Evolutionary conservation across 225 moss, liverwort and hornwort species (phyloP).

Genomic region (Asterella californica): DNA sequence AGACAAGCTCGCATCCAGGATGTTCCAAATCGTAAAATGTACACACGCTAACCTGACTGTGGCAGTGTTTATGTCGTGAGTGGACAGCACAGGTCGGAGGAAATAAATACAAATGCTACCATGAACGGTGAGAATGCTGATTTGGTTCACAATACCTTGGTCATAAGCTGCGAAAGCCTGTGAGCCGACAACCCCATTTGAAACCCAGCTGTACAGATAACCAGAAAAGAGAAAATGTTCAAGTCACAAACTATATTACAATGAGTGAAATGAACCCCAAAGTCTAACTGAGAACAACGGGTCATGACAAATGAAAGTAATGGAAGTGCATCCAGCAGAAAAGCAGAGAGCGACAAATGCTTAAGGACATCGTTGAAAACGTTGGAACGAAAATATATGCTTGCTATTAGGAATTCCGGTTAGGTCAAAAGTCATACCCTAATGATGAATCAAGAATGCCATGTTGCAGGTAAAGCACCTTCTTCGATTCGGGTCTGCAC

Average conservation of each 20-base stretch:
- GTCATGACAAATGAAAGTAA: not conserved
- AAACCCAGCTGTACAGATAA: slow-evolving; percentile 68
- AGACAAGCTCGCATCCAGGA: not conserved
- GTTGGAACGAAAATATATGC: not conserved
- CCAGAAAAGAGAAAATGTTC: not conserved
- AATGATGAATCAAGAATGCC: slow-evolving; percentile 90
- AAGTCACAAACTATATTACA: too few species aligned
- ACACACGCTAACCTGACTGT: not conserved
- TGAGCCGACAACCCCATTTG: slow-evolving; percentile 93
- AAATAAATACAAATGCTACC: not conserved
- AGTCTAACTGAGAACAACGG: not conserved
- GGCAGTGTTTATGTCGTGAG: not conserved
- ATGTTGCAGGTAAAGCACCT: slow-evolving; percentile 84
- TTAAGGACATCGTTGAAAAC: not conserved
- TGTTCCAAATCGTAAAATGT: not conserved
- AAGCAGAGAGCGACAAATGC: not conserved
- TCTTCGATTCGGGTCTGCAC: slow-evolving; percentile 70
- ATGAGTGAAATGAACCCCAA: not conserved
- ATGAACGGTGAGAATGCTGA: not conserved
- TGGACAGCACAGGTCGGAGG: not conserved
- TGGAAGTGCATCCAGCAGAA: not conserved
- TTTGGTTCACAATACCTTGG: slow-evolving; percentile 55
- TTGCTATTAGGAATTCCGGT: not conserved
- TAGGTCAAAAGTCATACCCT: slow-evolving; percentile 40
- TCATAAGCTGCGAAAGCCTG: slow-evolving; percentile 95